Evolutionary conservation across 129 eudicot genomes (phyloP).

Genomic region (Flaveria ramosissima): DNA sequence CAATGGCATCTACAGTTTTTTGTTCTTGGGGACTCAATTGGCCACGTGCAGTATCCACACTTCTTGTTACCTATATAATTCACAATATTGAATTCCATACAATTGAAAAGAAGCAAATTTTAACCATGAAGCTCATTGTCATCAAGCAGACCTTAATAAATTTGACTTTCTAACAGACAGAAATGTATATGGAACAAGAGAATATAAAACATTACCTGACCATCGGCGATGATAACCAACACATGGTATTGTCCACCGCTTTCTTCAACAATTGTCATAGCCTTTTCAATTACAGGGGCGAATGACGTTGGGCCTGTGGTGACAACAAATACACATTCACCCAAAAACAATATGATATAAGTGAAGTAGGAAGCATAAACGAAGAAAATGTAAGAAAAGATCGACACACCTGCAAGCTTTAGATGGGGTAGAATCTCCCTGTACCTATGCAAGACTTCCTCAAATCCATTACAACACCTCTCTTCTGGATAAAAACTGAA

Average conservation of each 20-base stretch:
- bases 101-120: not conserved
- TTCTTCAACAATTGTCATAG: conserved; percentile 86
- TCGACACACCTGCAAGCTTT: conserved; percentile 76
- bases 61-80: conserved; percentile 77
- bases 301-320: conserved; percentile 93
- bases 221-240: conserved; percentile 87
- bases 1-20: conserved; percentile 93
- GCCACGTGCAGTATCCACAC: conserved; percentile 82
- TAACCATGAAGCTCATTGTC: not conserved
- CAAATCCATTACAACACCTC: conserved; percentile 85
- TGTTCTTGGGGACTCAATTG: conserved; percentile 93
- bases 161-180: conserved; percentile 1
- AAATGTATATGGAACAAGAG: conserved; percentile 2
- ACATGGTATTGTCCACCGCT: conserved; percentile 98
- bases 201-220: conserved; percentile 61
- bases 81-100: not conserved
- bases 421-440: conserved; percentile 82
- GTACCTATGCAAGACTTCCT: conserved; percentile 83
- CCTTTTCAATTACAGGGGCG: conserved; percentile 97
- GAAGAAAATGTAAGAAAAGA: conserved; percentile 18
- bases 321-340: conserved; percentile 17
- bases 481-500: conserved; percentile 90
- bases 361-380: conserved; percentile 18
- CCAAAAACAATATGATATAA: not conserved
- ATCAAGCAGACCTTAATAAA: not conserved